These are phyloP conservation scores for Paramarasmius palmivorus DNA, from an alignment of 1,284 basidiomycete species.

Conservation along the genomic window DNA sequence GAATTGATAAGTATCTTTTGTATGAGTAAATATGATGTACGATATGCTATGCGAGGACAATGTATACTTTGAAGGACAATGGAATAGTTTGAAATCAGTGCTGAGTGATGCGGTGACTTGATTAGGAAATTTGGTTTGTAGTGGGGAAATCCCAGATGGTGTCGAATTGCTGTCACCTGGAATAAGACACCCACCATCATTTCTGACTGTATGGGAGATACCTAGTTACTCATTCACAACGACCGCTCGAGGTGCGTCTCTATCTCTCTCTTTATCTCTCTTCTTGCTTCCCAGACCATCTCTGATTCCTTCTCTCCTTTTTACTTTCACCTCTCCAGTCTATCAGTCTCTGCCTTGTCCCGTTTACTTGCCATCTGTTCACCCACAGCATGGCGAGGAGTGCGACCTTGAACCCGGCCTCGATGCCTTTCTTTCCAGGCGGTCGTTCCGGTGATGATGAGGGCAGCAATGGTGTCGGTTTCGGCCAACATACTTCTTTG, in stretches of 20 bases:
- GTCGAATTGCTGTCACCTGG: background rate
- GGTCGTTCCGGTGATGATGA: constrained; percentile 58
- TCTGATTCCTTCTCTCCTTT: constrained; percentile 18
- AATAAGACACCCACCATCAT: constrained; percentile 9
- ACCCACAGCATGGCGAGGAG: constrained; percentile 65
- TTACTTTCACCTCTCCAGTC: constrained; percentile 24
- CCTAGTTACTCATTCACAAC: constrained; percentile 29
- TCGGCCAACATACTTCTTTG: constrained; percentile 43
- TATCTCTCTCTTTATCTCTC: background rate
- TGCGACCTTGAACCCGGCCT: constrained; percentile 74
- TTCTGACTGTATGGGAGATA: constrained; percentile 39
- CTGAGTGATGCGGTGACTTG: constrained; percentile 1
- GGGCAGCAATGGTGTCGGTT: constrained; percentile 40
- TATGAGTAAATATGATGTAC: background rate
- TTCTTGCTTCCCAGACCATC: background rate
- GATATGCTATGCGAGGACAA: too few species aligned
- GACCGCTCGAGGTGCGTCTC: constrained; percentile 13
- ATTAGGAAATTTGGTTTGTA: constrained; percentile 2
- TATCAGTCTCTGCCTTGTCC: constrained; percentile 25
- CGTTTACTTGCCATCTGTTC: constrained; percentile 33
- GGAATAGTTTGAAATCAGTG: background rate
- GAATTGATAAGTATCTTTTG: too few species aligned
- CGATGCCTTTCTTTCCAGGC: constrained; percentile 78
- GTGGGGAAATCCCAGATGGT: background rate
- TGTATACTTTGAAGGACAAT: too few species aligned